Evolutionary conservation across 148 eudicot species (phyloP).

Genomic region (Fagopyrum tataricum): DNA sequence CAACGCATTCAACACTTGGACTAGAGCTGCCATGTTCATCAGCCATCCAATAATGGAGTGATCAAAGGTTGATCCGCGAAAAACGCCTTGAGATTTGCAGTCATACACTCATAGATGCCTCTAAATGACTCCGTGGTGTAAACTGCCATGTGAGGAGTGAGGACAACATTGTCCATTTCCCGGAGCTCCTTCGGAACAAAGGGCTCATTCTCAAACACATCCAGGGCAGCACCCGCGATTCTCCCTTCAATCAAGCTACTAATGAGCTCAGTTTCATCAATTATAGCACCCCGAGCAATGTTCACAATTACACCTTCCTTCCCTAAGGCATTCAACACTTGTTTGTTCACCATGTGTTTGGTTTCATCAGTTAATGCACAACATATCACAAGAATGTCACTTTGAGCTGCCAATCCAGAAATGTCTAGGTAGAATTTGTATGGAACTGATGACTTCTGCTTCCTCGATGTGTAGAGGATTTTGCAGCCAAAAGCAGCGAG

Average conservation of each 20-base stretch:
- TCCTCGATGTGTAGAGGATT: slow-evolving; percentile 54
- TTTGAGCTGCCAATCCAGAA: slow-evolving; percentile 34
- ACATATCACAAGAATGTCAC: slow-evolving; percentile 40
- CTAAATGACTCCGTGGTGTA: slow-evolving; percentile 37
- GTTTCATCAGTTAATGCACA: slow-evolving; percentile 68
- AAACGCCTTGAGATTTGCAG: slow-evolving; percentile 60
- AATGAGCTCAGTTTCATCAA: slow-evolving; percentile 55
- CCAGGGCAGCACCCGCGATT: slow-evolving; percentile 76
- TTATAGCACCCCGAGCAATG: slow-evolving; percentile 53
- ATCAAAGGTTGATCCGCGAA: slow-evolving; percentile 45
- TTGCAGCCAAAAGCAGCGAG: slow-evolving; percentile 58
- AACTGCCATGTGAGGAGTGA: slow-evolving; percentile 51
- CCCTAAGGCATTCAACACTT: slow-evolving; percentile 53
- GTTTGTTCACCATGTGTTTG: slow-evolving; percentile 46
- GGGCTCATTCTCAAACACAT: slow-evolving; percentile 75
- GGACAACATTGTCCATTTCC: slow-evolving; percentile 55
- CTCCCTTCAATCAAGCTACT: slow-evolving; percentile 37
- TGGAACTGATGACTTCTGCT: slow-evolving; percentile 30
- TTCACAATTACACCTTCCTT: slow-evolving; percentile 53
- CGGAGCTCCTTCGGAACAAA: slow-evolving; percentile 44
- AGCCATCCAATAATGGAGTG: slow-evolving; percentile 13
- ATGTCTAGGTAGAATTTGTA: slow-evolving; percentile 34
- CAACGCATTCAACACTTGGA: slow-evolving; percentile 42
- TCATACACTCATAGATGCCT: slow-evolving; percentile 30
- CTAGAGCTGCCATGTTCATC: too few species aligned